Conservation (phyloP, 148 eudicot species). For the Camellia granthamiana region DNA sequence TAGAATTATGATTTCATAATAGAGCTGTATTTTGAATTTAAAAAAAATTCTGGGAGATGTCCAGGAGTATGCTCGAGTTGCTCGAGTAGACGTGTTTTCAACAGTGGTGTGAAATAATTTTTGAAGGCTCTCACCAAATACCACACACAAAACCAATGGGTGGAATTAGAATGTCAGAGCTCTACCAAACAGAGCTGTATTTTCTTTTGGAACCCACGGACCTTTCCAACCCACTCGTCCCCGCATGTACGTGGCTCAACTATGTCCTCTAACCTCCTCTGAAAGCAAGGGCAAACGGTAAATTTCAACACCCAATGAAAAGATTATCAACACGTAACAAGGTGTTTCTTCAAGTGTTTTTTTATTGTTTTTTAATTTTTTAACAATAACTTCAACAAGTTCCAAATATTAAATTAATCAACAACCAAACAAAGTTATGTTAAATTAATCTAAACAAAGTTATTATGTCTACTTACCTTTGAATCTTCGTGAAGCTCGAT, state of each 20-base stretch:
- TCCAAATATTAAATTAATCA: not conserved
- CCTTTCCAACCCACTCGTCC: slow-evolving; percentile 23
- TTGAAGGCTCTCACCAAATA: no score
- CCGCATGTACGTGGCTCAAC: slow-evolving; percentile 51
- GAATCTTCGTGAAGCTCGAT: slow-evolving; percentile 2
- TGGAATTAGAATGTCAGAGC: no score
- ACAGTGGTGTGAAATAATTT: no score
- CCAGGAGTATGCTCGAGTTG: no score
- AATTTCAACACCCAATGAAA: not conserved
- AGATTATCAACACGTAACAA: slow-evolving; percentile 1
- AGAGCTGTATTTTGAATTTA: no score
- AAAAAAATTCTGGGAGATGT: no score
- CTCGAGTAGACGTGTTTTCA: no score
- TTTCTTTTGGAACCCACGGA: slow-evolving; percentile 15
- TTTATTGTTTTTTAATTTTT: not conserved
- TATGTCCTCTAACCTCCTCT: slow-evolving; percentile 26
- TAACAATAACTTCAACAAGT: not conserved
- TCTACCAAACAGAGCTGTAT: not conserved
- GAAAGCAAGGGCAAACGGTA: slow-evolving; percentile 18
- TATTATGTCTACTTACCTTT: not conserved
- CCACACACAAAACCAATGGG: no score
- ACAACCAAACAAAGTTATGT: not conserved
- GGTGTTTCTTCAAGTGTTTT: not conserved
- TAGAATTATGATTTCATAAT: no score
- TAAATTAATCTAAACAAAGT: not conserved